phyloP scores from a whole-genome alignment of 208 protist genomes.

The Acanthamoeba sp. region DNA sequence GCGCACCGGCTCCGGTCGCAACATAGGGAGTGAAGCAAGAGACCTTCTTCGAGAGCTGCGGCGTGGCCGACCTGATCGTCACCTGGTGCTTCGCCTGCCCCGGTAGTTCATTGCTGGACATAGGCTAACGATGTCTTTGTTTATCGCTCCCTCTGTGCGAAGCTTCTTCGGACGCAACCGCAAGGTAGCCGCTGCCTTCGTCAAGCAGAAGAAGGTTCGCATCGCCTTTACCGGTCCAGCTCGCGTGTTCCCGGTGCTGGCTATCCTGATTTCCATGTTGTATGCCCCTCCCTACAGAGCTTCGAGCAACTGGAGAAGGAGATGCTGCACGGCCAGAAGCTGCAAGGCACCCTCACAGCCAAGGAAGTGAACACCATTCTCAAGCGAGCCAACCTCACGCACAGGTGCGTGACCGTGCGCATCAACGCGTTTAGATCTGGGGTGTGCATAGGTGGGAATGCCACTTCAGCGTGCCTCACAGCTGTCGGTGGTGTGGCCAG shows the following conservation, averaged over 20 bases:
- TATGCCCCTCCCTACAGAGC: neutral
- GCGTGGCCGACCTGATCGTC: slow-evolving; percentile 86
- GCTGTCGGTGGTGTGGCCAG: neutral
- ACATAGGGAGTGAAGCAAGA: slow-evolving; percentile 61
- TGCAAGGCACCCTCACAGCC: slow-evolving; percentile 87
- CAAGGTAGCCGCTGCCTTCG: slow-evolving; percentile 84
- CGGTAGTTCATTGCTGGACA: neutral
- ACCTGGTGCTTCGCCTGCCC: slow-evolving; percentile 75
- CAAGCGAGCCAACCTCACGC: neutral
- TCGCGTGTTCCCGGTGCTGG: too few relatives aligned
- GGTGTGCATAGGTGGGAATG: too few relatives aligned
- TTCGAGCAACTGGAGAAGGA: slow-evolving; percentile 84
- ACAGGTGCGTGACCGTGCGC: too few relatives aligned
- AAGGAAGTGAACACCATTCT: slow-evolving; percentile 82
- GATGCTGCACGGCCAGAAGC: slow-evolving; percentile 88
- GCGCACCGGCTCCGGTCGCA: too few relatives aligned
- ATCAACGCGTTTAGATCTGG: too few relatives aligned
- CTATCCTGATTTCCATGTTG: too few relatives aligned
- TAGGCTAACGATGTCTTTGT: neutral
- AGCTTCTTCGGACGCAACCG: slow-evolving; percentile 85
- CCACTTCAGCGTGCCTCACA: too few relatives aligned
- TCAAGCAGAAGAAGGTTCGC: slow-evolving; percentile 74
- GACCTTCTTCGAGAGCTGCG: slow-evolving; percentile 81
- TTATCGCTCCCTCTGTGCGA: neutral
- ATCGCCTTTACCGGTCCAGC: neutral